Conservation (phyloP, 108 stramenopile species). For the Cyclotella sp. region DNA sequence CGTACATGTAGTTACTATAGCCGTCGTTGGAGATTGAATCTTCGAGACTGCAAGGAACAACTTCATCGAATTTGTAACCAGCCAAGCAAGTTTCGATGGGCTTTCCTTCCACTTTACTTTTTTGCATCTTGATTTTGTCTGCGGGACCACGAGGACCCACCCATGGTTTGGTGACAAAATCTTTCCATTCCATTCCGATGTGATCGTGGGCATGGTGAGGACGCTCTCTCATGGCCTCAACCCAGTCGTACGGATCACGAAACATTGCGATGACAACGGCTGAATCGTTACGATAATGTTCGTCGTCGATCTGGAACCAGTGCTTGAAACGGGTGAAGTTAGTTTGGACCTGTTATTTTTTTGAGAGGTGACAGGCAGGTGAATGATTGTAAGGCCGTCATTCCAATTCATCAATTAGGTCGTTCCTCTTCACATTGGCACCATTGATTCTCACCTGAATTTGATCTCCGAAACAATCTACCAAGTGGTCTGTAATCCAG, state of each 20-base stretch:
- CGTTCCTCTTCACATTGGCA: not conserved
- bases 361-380: not conserved
- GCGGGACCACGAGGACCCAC: conserved; percentile 20
- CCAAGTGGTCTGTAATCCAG: conserved; percentile 53
- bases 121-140: not conserved
- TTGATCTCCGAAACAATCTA: conserved; percentile 10
- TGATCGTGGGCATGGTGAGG: conserved; percentile 52
- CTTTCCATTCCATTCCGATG: conserved; percentile 33
- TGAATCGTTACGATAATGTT: conserved; percentile 17
- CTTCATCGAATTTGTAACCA: conserved; percentile 19
- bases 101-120: not conserved
- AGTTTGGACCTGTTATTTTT: conserved; percentile 1
- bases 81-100: conserved; percentile 25
- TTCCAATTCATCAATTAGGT: not conserved
- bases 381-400: not conserved
- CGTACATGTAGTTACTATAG: conserved; percentile 32
- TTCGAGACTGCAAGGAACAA: conserved; percentile 20
- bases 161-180: conserved; percentile 54
- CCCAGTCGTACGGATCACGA: conserved; percentile 50
- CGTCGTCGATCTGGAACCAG: conserved; percentile 48
- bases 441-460: conserved; percentile 19
- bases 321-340: conserved; percentile 35
- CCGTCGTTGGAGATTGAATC: conserved; percentile 18
- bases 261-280: conserved; percentile 51
- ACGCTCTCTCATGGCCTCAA: conserved; percentile 46